Percentiles rank a stretch among this genome's conserved stretches.
phyloP scores from a whole-genome alignment of 306 rosid species.

The Cucumis sativus region Cucumber_9930_V3 NC_026657.2:274501-275000 shows the following conservation, averaged over 20 bases:
- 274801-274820: conserved; percentile 30
- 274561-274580: conserved; percentile 77
- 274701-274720: conserved; percentile 45
- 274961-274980: conserved; percentile 57
- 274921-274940: conserved; percentile 86
- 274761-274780: conserved; percentile 36
- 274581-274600: conserved; percentile 84
- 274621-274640: conserved; percentile 45
- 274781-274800: conserved; percentile 31
- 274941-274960: conserved; percentile 82
- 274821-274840: conserved; percentile 36
- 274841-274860: conserved; percentile 46
- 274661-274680: conserved; percentile 28
- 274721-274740: conserved; percentile 37
- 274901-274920: conserved; percentile 76
- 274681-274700: conserved; percentile 31
- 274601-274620: conserved; percentile 41
- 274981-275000: conserved; percentile 84
- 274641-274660: conserved; percentile 56
- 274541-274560: conserved; percentile 49
- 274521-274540: conserved; percentile 47
- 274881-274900: conserved; percentile 47
- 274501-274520: conserved; percentile 28
- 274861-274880: conserved; percentile 55
- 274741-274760: conserved; percentile 40